A percentile compares a stretch with the other conserved stretches of the same genome.
Evolutionary conservation across 108 stramenopile genomes (phyloP).

Genomic region (Cylindrotheca closterium): DNA sequence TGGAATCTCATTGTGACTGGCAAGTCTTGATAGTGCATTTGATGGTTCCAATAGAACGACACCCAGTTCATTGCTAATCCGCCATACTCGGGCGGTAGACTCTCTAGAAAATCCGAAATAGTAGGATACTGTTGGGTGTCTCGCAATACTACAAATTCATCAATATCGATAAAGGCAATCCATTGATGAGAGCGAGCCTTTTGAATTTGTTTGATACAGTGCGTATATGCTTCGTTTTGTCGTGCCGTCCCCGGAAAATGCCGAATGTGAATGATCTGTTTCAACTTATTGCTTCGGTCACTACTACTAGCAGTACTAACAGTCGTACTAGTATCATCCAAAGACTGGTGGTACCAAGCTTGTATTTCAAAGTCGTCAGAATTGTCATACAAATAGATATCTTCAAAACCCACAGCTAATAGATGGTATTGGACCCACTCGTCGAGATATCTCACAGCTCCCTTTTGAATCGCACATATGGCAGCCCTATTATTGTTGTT

Average conservation of each 20-base stretch:
- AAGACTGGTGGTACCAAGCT: too few species aligned
- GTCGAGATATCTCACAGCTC: too few species aligned
- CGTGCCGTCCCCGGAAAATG: constrained; percentile 28
- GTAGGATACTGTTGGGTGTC: constrained; percentile 14
- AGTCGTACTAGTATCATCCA: too few species aligned
- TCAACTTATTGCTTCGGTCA: too few species aligned
- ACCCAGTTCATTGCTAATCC: constrained; percentile 28
- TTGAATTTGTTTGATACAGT: constrained; percentile 25
- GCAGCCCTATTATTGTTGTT: too few species aligned
- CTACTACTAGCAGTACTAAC: too few species aligned
- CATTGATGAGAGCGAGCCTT: constrained; percentile 6
- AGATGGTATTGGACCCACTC: too few species aligned
- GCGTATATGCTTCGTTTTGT: constrained; percentile 29
- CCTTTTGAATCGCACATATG: too few species aligned
- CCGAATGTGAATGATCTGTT: constrained; percentile 11
- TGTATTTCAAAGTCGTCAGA: too few species aligned
- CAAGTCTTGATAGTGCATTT: constrained; percentile 19
- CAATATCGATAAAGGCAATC: constrained; percentile 39
- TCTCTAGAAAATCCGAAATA: constrained; percentile 15
- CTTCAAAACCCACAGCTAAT: too few species aligned
- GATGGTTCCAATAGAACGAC: constrained; percentile 18
- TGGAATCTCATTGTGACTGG: constrained; percentile 42
- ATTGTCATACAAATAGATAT: too few species aligned
- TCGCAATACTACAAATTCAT: constrained; percentile 34
- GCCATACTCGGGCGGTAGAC: not conserved